These are phyloP conservation scores for Lotmaria passim DNA, from an alignment of 208 protist species.

Conservation along the genomic window DNA sequence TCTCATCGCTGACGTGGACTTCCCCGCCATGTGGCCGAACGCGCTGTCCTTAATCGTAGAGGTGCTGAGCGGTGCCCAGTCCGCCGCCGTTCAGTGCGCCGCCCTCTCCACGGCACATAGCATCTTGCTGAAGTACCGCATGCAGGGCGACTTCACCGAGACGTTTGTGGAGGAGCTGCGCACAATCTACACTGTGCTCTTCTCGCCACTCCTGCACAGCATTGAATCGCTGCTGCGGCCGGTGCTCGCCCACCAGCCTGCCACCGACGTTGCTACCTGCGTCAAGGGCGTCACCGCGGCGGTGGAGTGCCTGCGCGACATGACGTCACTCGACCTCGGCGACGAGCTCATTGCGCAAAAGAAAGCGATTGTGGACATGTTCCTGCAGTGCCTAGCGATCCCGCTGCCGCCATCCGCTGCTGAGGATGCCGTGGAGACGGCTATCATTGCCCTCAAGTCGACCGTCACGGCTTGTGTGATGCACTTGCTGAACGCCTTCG, in stretches of 20 bases:
- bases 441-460: conserved; percentile 86
- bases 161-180: conserved; percentile 64
- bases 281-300: conserved; percentile 51
- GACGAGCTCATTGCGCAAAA: conserved; percentile 94
- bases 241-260: conserved; percentile 18
- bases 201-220: conserved; percentile 32
- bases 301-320: conserved; percentile 82
- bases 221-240: conserved; percentile 32
- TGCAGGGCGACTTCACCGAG: conserved; percentile 60
- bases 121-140: conserved; percentile 92
- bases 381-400: conserved; percentile 63
- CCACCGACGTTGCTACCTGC: conserved; percentile 36
- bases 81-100: conserved; percentile 46
- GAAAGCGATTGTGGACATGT: conserved; percentile 63
- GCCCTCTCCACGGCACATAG: conserved; percentile 88
- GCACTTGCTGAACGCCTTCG: conserved; percentile 92
- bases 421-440: not conserved
- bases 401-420: conserved; percentile 34
- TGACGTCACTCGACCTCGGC: conserved; percentile 93
- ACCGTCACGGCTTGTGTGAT: conserved; percentile 87
- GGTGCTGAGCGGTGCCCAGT: conserved; percentile 31
- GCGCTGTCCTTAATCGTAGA: conserved; percentile 78
- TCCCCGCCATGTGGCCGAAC: conserved; percentile 88
- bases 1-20: conserved; percentile 92
- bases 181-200: conserved; percentile 65